These are phyloP conservation scores for Dissophora globulifera DNA, from an alignment of 192 early-diverging fungal species.

Conservation along the genomic window DNA sequence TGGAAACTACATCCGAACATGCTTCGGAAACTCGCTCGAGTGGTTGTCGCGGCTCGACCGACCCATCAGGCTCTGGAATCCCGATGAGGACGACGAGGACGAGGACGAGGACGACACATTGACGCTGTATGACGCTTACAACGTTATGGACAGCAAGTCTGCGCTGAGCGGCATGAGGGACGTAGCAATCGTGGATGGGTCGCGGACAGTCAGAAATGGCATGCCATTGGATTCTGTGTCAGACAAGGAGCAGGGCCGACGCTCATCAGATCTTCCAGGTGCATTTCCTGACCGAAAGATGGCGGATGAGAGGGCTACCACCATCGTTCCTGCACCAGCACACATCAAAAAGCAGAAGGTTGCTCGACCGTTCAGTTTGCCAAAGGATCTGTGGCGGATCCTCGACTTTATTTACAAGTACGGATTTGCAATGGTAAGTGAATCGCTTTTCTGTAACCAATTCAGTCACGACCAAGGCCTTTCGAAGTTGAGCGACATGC, in stretches of 20 bases:
- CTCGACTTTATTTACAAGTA: conserved; percentile 77
- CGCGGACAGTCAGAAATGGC: conserved; percentile 29
- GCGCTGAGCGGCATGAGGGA: conserved; percentile 56
- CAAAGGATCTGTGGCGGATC: conserved; percentile 78
- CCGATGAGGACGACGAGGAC: conserved; percentile 51
- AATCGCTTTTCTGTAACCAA: no score
- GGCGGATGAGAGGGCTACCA: background rate
- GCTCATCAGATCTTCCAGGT: background rate
- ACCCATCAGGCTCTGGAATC: conserved; percentile 65
- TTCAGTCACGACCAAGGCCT: no score
- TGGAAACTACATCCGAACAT: conserved; percentile 76
- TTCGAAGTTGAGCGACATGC: no score
- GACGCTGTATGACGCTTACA: conserved; percentile 59
- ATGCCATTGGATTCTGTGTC: conserved; percentile 35
- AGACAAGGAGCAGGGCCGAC: background rate
- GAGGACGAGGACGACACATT: conserved; percentile 45
- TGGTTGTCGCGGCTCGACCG: conserved; percentile 67
- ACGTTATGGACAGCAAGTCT: conserved; percentile 56
- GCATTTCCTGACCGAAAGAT: background rate
- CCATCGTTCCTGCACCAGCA: background rate
- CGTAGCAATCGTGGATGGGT: background rate
- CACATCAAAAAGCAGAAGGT: conserved; percentile 31
- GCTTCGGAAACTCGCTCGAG: conserved; percentile 80
- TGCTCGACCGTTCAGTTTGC: conserved; percentile 55
- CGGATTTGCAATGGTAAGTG: conserved; percentile 70